These are phyloP conservation scores for Malassezia psittaci DNA, from an alignment of 1,284 basidiomycete genomes.

Conservation along the genomic window DNA sequence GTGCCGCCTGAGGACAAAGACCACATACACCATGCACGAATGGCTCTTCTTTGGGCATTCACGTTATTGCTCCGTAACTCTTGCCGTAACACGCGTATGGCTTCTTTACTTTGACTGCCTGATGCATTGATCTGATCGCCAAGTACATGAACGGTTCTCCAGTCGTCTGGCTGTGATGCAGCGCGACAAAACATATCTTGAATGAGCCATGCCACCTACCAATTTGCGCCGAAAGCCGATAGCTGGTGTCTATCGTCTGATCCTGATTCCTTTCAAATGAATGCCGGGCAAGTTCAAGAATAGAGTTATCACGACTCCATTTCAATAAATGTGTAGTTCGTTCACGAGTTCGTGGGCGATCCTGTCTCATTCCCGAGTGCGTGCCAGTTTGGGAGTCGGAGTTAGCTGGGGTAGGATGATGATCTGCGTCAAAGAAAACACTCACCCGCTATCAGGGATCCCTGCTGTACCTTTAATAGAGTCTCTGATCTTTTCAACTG, in stretches of 20 bases:
- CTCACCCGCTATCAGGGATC: too few species aligned
- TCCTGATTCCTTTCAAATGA: neutral
- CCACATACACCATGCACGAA: constrained; percentile 15
- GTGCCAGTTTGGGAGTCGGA: too few species aligned
- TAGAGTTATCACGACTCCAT: neutral
- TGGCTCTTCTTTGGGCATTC: constrained; percentile 7
- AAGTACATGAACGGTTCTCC: constrained; percentile 12
- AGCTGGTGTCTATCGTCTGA: neutral
- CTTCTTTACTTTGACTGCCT: constrained; percentile 8
- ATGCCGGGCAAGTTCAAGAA: neutral
- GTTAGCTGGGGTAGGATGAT: too few species aligned
- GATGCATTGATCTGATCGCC: constrained; percentile 3
- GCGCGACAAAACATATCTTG: constrained; percentile 6
- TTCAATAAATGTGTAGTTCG: neutral
- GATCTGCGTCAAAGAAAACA: too few species aligned
- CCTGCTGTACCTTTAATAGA: too few species aligned
- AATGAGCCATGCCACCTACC: neutral
- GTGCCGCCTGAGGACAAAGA: neutral
- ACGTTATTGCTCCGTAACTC: neutral
- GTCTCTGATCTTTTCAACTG: too few species aligned
- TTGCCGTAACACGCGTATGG: neutral
- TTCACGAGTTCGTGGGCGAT: neutral
- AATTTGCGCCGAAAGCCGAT: neutral
- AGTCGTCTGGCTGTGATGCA: neutral
- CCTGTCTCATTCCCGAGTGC: neutral